phyloP scores from a whole-genome alignment of 23 red algal species.

The Gracilaria domingensis region DNA sequence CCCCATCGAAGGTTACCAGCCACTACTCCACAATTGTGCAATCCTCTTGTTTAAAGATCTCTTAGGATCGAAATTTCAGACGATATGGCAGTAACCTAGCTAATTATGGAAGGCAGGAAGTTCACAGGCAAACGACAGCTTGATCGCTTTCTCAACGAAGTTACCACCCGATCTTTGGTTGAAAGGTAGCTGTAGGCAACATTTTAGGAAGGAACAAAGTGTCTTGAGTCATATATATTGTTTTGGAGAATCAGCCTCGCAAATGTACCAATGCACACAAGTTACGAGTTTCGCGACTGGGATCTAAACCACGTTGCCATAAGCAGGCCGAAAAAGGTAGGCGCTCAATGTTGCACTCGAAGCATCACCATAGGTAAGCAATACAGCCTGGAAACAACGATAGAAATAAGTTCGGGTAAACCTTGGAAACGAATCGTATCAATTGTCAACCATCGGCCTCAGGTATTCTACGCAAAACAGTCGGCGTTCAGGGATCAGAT shows the following conservation, averaged over 20 bases:
- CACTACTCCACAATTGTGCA: conserved; percentile 32
- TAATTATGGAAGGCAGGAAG: conserved; percentile 84
- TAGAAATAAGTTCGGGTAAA: conserved; percentile 15
- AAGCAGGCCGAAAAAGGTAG: no score
- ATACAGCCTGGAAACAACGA: neutral
- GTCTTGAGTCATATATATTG: conserved; percentile 84
- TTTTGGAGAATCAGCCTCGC: conserved; percentile 94
- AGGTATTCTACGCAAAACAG: neutral
- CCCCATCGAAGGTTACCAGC: conserved; percentile 46
- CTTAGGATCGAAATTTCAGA: conserved; percentile 57
- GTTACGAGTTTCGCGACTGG: conserved; percentile 53
- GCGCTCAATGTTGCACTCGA: neutral
- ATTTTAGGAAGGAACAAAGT: conserved; percentile 68
- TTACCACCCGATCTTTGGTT: conserved; percentile 78
- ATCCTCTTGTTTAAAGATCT: conserved; percentile 34
- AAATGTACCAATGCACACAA: conserved; percentile 71
- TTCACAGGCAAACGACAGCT: conserved; percentile 63
- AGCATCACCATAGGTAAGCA: neutral
- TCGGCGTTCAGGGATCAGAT: neutral
- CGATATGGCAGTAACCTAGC: conserved; percentile 41
- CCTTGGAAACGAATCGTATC: neutral
- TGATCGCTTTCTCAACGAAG: conserved; percentile 75
- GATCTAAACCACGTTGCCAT: conserved; percentile 11
- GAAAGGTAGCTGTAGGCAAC: conserved; percentile 67
- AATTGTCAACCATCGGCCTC: neutral